Percentiles rank a stretch among this genome's conserved stretches.
Evolutionary conservation across 257 asterid genomes (phyloP).

Genomic region (Solanum sparsipilum): DNA sequence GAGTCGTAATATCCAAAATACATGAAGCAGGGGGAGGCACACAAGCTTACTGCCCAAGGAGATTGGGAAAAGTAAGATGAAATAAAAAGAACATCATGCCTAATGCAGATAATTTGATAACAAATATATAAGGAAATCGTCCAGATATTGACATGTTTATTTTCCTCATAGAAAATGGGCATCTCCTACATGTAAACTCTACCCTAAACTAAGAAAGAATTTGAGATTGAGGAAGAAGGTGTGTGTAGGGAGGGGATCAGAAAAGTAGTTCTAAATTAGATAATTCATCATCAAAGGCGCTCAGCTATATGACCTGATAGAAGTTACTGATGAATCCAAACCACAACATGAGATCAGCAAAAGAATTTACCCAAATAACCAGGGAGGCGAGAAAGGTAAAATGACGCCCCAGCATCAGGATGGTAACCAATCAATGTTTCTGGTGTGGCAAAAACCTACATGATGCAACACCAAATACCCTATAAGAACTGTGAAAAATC

Average conservation of each 20-base stretch:
- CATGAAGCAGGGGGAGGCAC: background rate
- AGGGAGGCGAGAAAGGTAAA: conserved; percentile 87
- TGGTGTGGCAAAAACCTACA: conserved; percentile 88
- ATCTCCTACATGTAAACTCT: background rate
- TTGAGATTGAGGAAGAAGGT: background rate
- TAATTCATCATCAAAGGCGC: background rate
- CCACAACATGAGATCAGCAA: background rate
- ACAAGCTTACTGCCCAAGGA: background rate
- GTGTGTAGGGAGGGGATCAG: background rate
- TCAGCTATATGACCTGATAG: background rate
- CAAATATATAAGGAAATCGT: background rate
- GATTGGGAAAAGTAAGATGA: background rate
- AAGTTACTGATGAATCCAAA: background rate
- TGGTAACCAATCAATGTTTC: conserved; percentile 93
- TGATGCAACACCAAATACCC: background rate
- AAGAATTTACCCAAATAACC: conserved; percentile 64
- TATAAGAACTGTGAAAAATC: background rate
- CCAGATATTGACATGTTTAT: background rate
- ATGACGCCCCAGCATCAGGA: conserved; percentile 98
- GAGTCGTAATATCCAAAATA: background rate
- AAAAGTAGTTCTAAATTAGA: background rate
- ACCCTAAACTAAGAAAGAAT: background rate
- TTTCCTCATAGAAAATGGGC: background rate
- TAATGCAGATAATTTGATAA: background rate
- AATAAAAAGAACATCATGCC: background rate